These are phyloP conservation scores for Fusarium floridanum DNA, from an alignment of 2,329 filamentous ascomycete species.

Conservation along the genomic window DNA sequence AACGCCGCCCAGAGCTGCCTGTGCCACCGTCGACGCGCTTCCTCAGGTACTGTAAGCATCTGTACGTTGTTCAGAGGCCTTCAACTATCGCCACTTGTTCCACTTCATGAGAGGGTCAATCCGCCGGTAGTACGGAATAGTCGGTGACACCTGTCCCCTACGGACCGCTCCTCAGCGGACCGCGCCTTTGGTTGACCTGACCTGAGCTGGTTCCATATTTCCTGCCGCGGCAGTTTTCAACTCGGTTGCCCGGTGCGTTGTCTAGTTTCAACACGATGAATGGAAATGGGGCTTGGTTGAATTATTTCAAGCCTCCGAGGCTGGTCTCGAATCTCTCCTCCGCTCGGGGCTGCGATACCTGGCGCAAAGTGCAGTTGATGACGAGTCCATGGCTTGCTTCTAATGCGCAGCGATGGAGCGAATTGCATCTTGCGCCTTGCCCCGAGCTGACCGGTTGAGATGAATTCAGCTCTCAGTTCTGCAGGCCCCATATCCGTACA, in stretches of 20 bases:
- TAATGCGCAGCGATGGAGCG: constrained; percentile 8
- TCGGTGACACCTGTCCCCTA: constrained; percentile 17
- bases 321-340: not conserved
- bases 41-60: not conserved
- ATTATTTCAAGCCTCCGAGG: not conserved
- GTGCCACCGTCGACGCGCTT: constrained; percentile 11
- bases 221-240: not conserved
- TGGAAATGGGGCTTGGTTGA: constrained; percentile 1
- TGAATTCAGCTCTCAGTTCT: not conserved
- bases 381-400: constrained; percentile 10
- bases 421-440: not conserved
- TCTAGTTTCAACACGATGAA: not conserved
- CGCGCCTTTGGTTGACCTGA: constrained; percentile 4
- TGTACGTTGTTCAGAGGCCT: not conserved
- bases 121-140: not conserved
- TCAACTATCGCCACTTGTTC: constrained; percentile 1
- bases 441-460: constrained; percentile 9
- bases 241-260: not conserved
- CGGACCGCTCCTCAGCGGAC: constrained; percentile 10
- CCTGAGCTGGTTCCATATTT: not conserved
- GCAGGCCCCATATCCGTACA: not conserved
- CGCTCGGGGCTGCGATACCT: not conserved
- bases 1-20: constrained; percentile 17
- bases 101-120: constrained; percentile 12
- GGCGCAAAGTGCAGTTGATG: constrained; percentile 3